Percentiles rank a stretch among this genome's conserved stretches.
phyloP scores from a whole-genome alignment of 164 flowering plant genomes.

The Cinnamomum micranthum region DNA sequence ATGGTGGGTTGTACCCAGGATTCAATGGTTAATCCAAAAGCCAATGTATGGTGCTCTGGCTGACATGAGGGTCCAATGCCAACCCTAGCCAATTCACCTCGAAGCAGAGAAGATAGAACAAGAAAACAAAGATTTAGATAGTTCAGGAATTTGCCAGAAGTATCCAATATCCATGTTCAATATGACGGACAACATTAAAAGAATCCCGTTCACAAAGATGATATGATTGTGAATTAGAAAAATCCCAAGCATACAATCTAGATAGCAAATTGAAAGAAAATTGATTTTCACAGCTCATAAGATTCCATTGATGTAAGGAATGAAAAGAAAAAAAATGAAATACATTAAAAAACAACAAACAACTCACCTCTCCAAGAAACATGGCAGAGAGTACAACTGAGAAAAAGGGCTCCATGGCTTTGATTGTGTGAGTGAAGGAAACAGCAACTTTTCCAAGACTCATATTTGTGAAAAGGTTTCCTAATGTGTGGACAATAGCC shows the following conservation, averaged over 20 bases:
- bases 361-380: conserved; percentile 89
- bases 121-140: not conserved
- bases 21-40: too few relatives aligned
- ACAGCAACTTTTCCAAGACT: conserved; percentile 99
- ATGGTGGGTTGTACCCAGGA: too few relatives aligned
- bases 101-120: not conserved
- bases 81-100: not conserved
- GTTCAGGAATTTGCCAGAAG: not conserved
- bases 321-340: not conserved
- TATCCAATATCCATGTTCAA: not conserved
- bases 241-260: not conserved
- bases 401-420: conserved; percentile 99
- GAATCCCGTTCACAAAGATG: not conserved
- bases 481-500: conserved; percentile 82
- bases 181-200: not conserved
- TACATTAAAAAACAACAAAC: not conserved
- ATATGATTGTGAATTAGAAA: not conserved
- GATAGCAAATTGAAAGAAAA: not conserved
- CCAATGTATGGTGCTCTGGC: not conserved
- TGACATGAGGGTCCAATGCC: not conserved
- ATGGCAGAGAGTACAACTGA: conserved; percentile 90
- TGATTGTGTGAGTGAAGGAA: conserved; percentile 96
- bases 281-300: not conserved
- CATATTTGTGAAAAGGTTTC: conserved; percentile 95
- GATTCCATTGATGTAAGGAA: not conserved